Base-by-base conservation (phyloP, 805 yeast species). In the Ogataea paraovalis region DNA sequence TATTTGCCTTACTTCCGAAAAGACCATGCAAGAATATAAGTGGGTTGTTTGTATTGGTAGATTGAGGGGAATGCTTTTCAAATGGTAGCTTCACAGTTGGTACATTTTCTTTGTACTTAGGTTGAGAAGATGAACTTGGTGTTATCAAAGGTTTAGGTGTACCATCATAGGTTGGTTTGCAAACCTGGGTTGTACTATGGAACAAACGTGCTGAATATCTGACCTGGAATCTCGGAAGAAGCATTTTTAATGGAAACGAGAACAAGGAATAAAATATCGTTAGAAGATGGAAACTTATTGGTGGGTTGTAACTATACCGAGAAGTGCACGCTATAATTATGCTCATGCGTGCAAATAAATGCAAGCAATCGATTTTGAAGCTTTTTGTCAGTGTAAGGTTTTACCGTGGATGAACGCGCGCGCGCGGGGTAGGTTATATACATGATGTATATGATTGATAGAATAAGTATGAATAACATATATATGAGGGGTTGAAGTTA, bases 1-100 rank as follows among this genome's bases (percentile, higher is more conserved):
- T 88, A 65, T 90, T 92, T n/a, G 77, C 58, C 56, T 80, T 85
- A 45, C 85, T 81, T 1, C 98, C 99, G 66, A 94, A 88, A 10
- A 92, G 67, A 0, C 98, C 99, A 63, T 92, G 99, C 37, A 91
- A 66, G 23, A 92, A 79, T 27, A 94, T 68, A 12, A 92, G 70
- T 1, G 97, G 96, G 62, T 59, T 53, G 33, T 58, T 51, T 4
- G 54, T 44, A 0, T 54, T 48, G 43, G 58, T 59, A 28, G 37
- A 30, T 27, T 30, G 50, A 19, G 57, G 65, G 32, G 45, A 50
- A 46, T 51, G 65, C 41, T 72, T 66, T 46, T 85, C 90, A 57
- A 61, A 85, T 18, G 33, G 23, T 41, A 86, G 67, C 25, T 69
- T 64, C 2, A 85, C 88, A 0, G 86, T 71, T 32, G 73, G 73